These are phyloP conservation scores for Trichoderma asperellum DNA, from an alignment of 2,329 filamentous ascomycete species.

Conservation along the genomic window DNA sequence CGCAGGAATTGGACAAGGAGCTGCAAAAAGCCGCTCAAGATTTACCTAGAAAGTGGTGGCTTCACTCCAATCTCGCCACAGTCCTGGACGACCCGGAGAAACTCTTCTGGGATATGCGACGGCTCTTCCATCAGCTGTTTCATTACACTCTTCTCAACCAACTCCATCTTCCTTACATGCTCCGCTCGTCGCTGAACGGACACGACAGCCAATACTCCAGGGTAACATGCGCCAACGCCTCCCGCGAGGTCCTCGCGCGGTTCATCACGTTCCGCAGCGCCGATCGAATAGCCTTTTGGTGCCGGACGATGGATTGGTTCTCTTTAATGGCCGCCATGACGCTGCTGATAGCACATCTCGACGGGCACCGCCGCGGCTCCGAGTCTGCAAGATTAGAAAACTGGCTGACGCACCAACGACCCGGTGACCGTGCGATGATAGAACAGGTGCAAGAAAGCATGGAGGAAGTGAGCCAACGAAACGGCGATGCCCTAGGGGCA, in stretches of 20 bases:
- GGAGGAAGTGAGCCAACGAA: background rate
- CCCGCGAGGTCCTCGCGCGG: conserved; percentile 45
- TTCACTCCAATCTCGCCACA: conserved; percentile 38
- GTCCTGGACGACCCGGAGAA: conserved; percentile 31
- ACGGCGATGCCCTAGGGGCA: background rate
- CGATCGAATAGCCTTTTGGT: conserved; percentile 39
- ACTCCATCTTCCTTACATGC: conserved; percentile 47
- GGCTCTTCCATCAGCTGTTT: conserved; percentile 43
- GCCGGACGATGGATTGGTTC: conserved; percentile 44
- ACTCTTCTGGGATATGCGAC: conserved; percentile 38
- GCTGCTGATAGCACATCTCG: background rate
- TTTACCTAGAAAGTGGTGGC: conserved; percentile 45
- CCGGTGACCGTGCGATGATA: background rate
- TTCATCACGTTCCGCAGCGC: conserved; percentile 42
- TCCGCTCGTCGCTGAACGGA: conserved; percentile 33
- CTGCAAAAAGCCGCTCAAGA: conserved; percentile 38
- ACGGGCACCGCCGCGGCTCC: background rate
- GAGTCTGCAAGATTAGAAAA: background rate
- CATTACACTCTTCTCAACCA: conserved; percentile 46
- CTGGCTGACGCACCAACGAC: background rate
- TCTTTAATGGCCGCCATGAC: background rate
- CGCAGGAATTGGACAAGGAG: conserved; percentile 41
- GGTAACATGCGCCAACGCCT: conserved; percentile 44
- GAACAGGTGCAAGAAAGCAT: background rate
- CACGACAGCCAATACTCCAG: conserved; percentile 40